Evolutionary conservation across 345 rosid genomes (phyloP).

Genomic region (Brassica carinata): DNA sequence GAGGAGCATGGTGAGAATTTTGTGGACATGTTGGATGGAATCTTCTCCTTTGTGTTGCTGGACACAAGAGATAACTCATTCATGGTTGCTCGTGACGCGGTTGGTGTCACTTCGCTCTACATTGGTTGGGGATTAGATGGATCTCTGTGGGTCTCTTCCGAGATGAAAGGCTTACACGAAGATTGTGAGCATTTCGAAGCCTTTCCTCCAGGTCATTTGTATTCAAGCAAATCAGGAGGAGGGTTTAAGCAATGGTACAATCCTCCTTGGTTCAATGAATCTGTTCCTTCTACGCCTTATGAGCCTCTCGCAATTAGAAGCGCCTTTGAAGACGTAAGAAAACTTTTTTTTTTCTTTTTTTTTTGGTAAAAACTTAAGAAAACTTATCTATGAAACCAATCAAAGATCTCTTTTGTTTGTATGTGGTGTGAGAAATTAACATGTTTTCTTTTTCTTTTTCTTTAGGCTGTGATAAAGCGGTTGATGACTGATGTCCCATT

Average conservation of each 20-base stretch:
- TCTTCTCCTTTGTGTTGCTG: conserved; percentile 89
- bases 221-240: conserved; percentile 80
- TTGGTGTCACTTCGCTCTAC: conserved; percentile 93
- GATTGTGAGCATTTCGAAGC: conserved; percentile 86
- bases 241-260: conserved; percentile 82
- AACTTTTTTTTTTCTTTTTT: not conserved
- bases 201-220: conserved; percentile 91
- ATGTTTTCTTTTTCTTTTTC: not conserved
- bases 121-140: conserved; percentile 98
- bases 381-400: not conserved
- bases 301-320: conserved; percentile 73
- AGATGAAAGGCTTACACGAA: conserved; percentile 84
- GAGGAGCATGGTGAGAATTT: conserved; percentile 88
- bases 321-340: conserved; percentile 74
- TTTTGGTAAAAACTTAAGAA: conserved; percentile 56
- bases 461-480: conserved; percentile 89
- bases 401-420: not conserved
- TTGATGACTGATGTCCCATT: conserved; percentile 94
- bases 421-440: not conserved
- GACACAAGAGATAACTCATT: conserved; percentile 81
- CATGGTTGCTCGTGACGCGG: conserved; percentile 89
- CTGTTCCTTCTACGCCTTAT: conserved; percentile 68
- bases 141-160: conserved; percentile 85
- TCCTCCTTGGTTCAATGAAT: conserved; percentile 81
- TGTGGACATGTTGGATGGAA: conserved; percentile 89